Conservation (phyloP, 441 rosid species). For the Erodium moschatum region DNA sequence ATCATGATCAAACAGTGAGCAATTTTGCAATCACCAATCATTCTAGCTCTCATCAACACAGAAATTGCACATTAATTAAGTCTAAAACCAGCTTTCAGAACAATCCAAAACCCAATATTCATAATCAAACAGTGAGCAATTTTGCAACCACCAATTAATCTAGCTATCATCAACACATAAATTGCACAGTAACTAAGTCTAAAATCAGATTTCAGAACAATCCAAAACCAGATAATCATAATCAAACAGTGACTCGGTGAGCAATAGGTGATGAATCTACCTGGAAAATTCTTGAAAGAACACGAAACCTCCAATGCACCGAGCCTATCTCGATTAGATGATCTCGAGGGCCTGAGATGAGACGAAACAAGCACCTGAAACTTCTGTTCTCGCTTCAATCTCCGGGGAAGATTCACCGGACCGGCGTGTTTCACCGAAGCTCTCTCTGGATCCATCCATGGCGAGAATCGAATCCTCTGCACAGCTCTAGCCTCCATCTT, state of each 20-base stretch:
- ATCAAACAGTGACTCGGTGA: neutral
- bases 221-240: too few relatives aligned
- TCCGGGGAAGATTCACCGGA: conserved; percentile 28
- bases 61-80: neutral
- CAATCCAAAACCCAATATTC: neutral
- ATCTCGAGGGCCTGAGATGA: conserved; percentile 27
- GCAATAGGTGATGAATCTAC: conserved; percentile 25
- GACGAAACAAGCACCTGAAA: conserved; percentile 33
- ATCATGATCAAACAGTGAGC: too few relatives aligned
- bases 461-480: conserved; percentile 34
- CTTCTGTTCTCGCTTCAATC: conserved; percentile 31
- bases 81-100: neutral
- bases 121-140: neutral
- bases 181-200: too few relatives aligned
- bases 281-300: conserved; percentile 43
- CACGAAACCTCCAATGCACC: conserved; percentile 35
- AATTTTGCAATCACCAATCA: too few relatives aligned
- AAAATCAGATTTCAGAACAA: too few relatives aligned
- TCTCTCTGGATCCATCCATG: conserved; percentile 34
- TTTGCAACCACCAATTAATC: too few relatives aligned
- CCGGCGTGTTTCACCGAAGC: conserved; percentile 23
- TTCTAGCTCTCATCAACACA: neutral
- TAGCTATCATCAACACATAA: too few relatives aligned
- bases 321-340: conserved; percentile 26
- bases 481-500: conserved; percentile 47